phyloP scores from a whole-genome alignment of 768 basidiomycete genomes.

The Mrakia hoshinonis region DNA sequence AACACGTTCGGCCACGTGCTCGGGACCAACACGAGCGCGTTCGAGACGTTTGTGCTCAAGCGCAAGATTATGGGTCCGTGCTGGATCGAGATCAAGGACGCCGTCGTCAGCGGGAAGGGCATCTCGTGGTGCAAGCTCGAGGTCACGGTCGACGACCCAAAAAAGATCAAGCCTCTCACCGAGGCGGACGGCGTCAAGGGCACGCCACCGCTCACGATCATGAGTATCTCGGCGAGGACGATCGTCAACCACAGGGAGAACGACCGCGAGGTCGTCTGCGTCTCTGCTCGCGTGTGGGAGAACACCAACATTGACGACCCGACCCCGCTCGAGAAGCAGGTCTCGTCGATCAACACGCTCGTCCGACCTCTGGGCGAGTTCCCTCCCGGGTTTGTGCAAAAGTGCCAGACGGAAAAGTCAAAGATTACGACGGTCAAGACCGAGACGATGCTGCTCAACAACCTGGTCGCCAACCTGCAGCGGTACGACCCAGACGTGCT shows the following conservation, averaged over 20 bases:
- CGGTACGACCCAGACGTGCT: constrained; percentile 89
- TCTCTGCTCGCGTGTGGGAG: constrained; percentile 73
- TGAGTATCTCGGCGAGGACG: constrained; percentile 78
- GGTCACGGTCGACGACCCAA: constrained; percentile 69
- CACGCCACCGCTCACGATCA: constrained; percentile 76
- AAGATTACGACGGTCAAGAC: constrained; percentile 63
- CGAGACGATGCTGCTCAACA: constrained; percentile 77
- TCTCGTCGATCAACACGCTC: constrained; percentile 74
- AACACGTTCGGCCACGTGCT: constrained; percentile 80
- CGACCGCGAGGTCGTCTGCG: constrained; percentile 85
- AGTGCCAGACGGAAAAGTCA: constrained; percentile 55
- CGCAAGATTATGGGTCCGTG: constrained; percentile 99
- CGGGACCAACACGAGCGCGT: constrained; percentile 83
- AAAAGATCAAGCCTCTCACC: constrained; percentile 73
- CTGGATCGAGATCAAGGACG: constrained; percentile 80
- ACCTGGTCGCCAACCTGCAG: constrained; percentile 64
- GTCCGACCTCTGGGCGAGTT: constrained; percentile 79
- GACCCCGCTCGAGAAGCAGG: constrained; percentile 76
- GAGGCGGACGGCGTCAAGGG: constrained; percentile 75
- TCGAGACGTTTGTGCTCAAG: constrained; percentile 86
- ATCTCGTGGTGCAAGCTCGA: constrained; percentile 97
- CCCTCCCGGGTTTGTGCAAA: constrained; percentile 70
- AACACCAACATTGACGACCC: constrained; percentile 77
- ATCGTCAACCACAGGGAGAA: constrained; percentile 91
- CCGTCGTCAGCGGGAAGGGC: constrained; percentile 64